Evolutionary conservation across 2,329 filamentous ascomycete species (phyloP).

Genomic region (Ophiostoma perfectum): DNA sequence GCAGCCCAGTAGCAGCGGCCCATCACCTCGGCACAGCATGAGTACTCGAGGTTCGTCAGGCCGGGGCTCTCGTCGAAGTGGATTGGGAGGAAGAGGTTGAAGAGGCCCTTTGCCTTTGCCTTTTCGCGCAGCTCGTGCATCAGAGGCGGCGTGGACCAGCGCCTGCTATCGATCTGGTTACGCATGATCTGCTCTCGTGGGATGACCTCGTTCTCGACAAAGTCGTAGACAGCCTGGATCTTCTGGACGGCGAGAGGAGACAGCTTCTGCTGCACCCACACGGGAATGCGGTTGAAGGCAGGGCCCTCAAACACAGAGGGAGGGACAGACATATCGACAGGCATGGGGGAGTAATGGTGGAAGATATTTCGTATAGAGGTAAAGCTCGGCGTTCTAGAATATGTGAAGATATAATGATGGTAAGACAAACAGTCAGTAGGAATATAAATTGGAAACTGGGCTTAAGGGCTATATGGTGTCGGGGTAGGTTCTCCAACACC

Average conservation of each 20-base stretch:
- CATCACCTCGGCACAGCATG: constrained; percentile 91
- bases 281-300: constrained; percentile 65
- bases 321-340: constrained; percentile 44
- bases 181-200: constrained; percentile 67
- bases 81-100: constrained; percentile 97
- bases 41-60: constrained; percentile 93
- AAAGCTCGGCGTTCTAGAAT: no score
- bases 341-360: neutral
- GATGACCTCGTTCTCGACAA: constrained; percentile 41
- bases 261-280: constrained; percentile 57
- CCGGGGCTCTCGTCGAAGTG: constrained; percentile 94
- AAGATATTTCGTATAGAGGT: no score
- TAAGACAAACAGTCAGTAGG: neutral
- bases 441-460: neutral
- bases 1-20: constrained; percentile 78
- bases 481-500: neutral
- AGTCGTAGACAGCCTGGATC: constrained; percentile 37
- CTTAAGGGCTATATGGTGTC: neutral
- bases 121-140: constrained; percentile 40
- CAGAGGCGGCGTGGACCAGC: constrained; percentile 46
- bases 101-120: constrained; percentile 66
- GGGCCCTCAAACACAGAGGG: constrained; percentile 76
- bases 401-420: neutral
- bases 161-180: constrained; percentile 82
- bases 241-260: constrained; percentile 29